These are phyloP conservation scores for Globisporangium splendens DNA, from an alignment of 352 stramenopile genomes.

Conservation along the genomic window DNA sequence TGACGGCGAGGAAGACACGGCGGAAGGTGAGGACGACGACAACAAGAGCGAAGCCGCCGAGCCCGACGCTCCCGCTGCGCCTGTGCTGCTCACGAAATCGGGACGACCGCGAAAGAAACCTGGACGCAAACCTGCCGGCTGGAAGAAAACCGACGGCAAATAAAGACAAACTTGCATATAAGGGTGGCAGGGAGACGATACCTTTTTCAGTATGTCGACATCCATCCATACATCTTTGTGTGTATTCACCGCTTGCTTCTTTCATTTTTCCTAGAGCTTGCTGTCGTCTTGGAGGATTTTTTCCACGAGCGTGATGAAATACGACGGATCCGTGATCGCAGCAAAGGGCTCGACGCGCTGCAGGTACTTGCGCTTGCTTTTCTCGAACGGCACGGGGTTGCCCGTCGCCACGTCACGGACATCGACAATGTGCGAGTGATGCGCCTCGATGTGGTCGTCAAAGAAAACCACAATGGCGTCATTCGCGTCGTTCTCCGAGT, in stretches of 20 bases:
- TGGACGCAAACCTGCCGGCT: slow-evolving; percentile 32
- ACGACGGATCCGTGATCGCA: slow-evolving; percentile 70
- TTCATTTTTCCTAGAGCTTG: background rate
- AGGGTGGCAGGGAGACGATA: too few relatives aligned
- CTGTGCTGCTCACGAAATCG: slow-evolving; percentile 34
- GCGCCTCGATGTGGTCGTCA: slow-evolving; percentile 77
- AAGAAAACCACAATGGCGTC: slow-evolving; percentile 49
- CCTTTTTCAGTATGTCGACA: too few relatives aligned
- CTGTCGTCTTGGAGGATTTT: slow-evolving; percentile 19
- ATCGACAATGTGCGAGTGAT: slow-evolving; percentile 77
- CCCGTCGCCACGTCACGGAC: slow-evolving; percentile 56
- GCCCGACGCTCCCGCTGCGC: slow-evolving; percentile 1
- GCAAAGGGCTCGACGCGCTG: slow-evolving; percentile 78
- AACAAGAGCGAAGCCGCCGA: slow-evolving; percentile 22
- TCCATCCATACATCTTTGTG: too few relatives aligned
- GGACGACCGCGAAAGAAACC: slow-evolving; percentile 53
- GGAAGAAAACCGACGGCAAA: slow-evolving; percentile 14
- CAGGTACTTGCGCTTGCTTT: slow-evolving; percentile 47
- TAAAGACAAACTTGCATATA: background rate
- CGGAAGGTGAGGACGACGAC: slow-evolving; percentile 30
- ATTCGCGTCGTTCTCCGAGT: slow-evolving; percentile 10
- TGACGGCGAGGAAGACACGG: slow-evolving; percentile 20
- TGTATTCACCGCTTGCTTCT: too few relatives aligned
- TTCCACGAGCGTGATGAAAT: slow-evolving; percentile 66
- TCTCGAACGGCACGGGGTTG: slow-evolving; percentile 46